These are phyloP conservation scores for Digitaria exilis DNA, from an alignment of 202 grass and related monocot species.

Conservation along the genomic window DNA sequence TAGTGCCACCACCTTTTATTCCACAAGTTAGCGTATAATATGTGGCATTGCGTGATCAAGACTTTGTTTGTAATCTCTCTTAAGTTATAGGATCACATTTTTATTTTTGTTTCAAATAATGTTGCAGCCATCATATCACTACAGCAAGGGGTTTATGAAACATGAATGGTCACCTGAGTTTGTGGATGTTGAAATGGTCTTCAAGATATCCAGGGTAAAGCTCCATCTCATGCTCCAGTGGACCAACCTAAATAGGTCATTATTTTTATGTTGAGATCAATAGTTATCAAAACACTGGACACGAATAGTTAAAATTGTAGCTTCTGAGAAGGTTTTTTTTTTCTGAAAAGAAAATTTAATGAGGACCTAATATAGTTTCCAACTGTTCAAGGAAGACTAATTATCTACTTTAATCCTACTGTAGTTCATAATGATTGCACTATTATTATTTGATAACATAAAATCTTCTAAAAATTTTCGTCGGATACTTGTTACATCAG, in stretches of 20 bases:
- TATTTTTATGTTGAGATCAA: neutral
- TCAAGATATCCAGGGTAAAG: constrained; percentile 79
- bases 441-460: neutral
- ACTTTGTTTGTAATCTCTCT: neutral
- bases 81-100: neutral
- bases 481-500: neutral
- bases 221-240: constrained; percentile 68
- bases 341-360: neutral
- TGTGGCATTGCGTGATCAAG: constrained; percentile 3
- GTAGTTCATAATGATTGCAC: neutral
- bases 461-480: neutral
- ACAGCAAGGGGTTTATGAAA: neutral
- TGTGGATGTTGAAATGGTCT: constrained; percentile 64
- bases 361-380: neutral
- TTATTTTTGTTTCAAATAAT: neutral
- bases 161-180: constrained; percentile 31
- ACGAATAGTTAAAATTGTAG: neutral
- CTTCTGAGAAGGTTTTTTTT: neutral
- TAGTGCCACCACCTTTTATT: neutral
- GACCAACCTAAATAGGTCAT: constrained; percentile 23
- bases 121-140: neutral
- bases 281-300: neutral
- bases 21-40: neutral
- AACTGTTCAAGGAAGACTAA: neutral
- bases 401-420: neutral